Evolutionary conservation across 176 grass and related monocot species (phyloP), one percentile per base, ranked within the genome.

Genomic region (Raddia guianensis): DNA sequence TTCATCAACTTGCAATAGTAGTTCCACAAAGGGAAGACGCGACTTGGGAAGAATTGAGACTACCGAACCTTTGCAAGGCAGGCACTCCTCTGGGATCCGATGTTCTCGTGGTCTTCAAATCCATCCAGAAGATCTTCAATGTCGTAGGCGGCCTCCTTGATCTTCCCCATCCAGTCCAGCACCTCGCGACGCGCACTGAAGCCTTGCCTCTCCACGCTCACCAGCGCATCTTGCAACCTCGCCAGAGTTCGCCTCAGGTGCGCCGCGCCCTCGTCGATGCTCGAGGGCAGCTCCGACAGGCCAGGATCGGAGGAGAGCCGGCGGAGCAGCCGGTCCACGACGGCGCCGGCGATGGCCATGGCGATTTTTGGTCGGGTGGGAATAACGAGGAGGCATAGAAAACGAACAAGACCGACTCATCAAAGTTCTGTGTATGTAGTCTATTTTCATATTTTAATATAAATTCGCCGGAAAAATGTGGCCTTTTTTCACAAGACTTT

Each of bases 111-210:
- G 60, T 50, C 50, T 64, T 37, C 84, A 49, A 86, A 66, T 48
- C 49, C 68, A 20, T 86, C 84, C 10, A 86, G 8, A 0, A 80
- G 10, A 74, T 80, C 27, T 5, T 86, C 68, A 7, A 64, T 20
- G 11, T 42, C 76, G 20, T 57, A 42, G 3, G 61, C 49, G 6
- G 80, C 37, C 58, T 58, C 76, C 51, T 48, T 85, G 49, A 86
- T 80, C 27, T 80, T 65, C 35, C 40, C 16, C 76, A 80, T 80
- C 84, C 84, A 86, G 1, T 86, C 84, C 42, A 66, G 84, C 14
- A 7, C 15, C 21, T 80, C 59, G 16, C 3, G 3, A 19, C 11
- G 40, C 16, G 4, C 48, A 64, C 21, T 33, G 32, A 69, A 69
- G 21, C 16, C 33, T 12, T 49, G 18, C 15, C 2, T 45, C 5